These are phyloP conservation scores for Candida smagusa DNA, from an alignment of 1,139 yeast genomes.

Conservation along the genomic window DNA sequence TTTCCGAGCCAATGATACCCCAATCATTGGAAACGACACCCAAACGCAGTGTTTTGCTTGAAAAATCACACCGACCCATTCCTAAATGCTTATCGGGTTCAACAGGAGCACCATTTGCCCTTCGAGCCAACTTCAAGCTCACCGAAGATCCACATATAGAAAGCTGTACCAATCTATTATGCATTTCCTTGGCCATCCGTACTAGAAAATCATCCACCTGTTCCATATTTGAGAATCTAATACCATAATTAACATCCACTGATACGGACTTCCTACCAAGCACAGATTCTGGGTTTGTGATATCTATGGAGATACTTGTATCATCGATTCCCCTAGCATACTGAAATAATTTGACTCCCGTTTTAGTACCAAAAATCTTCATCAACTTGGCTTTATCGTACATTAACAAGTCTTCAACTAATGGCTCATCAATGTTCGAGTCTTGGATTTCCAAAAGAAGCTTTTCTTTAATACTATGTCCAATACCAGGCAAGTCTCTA, in stretches of 20 bases:
- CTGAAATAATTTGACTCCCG: conserved; percentile 61
- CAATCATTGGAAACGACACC: conserved; percentile 63
- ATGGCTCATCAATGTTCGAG: conserved; percentile 13
- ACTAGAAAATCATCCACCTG: conserved; percentile 66
- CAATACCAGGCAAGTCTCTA: conserved; percentile 82
- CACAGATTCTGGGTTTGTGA: conserved; percentile 41
- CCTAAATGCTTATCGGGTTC: conserved; percentile 81
- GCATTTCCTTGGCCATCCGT: conserved; percentile 58
- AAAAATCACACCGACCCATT: conserved; percentile 72
- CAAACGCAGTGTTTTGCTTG: conserved; percentile 56
- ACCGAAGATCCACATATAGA: conserved; percentile 54
- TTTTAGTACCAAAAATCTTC: conserved; percentile 58
- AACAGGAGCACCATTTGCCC: conserved; percentile 65
- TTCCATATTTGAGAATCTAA: conserved; percentile 57
- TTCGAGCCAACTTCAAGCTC: conserved; percentile 60
- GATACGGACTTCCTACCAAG: conserved; percentile 71
- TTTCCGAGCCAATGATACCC: conserved; percentile 60
- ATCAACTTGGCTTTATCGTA: conserved; percentile 38
- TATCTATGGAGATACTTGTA: conserved; percentile 49
- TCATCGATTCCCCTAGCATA: conserved; percentile 68
- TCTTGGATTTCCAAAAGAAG: conserved; percentile 23
- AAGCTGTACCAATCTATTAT: conserved; percentile 46
- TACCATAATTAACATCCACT: conserved; percentile 90
- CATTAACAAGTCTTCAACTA: conserved; percentile 31
- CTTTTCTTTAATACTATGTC: conserved; percentile 48